Evolutionary conservation across 2,329 filamentous ascomycete species (phyloP).

Genomic region (Nigrospora osmanthi): DNA sequence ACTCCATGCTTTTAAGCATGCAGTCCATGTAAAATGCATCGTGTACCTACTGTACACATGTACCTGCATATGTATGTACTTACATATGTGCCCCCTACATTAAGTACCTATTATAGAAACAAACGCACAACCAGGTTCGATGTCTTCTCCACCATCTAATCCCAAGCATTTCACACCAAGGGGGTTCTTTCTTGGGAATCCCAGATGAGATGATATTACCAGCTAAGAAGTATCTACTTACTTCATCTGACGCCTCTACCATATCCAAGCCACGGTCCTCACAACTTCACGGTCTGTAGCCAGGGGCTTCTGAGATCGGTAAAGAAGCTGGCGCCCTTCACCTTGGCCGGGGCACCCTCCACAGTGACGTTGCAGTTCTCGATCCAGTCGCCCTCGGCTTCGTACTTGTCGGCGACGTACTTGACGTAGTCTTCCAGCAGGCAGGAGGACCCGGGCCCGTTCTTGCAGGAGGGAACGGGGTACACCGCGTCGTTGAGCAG

Average conservation of each 20-base stretch:
- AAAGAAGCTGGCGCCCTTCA: slow-evolving; percentile 41
- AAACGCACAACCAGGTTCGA: too few species aligned
- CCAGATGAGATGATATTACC: neutral
- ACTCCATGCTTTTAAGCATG: too few species aligned
- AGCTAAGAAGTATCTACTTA: too few species aligned
- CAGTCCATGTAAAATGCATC: too few species aligned
- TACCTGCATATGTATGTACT: too few species aligned
- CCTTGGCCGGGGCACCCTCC: slow-evolving; percentile 25
- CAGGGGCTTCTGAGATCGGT: slow-evolving; percentile 34
- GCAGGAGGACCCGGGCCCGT: slow-evolving; percentile 48
- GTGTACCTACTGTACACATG: too few species aligned
- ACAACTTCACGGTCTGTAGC: slow-evolving; percentile 16
- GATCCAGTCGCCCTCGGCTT: slow-evolving; percentile 40
- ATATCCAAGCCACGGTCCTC: neutral
- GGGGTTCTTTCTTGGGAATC: neutral
- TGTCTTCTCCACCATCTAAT: too few species aligned
- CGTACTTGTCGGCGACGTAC: slow-evolving; percentile 36
- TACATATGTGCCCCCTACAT: too few species aligned
- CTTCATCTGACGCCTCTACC: too few species aligned
- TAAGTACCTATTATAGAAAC: too few species aligned
- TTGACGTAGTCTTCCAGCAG: slow-evolving; percentile 34
- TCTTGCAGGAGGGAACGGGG: slow-evolving; percentile 44
- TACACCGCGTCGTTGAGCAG: slow-evolving; percentile 57
- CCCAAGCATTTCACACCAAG: neutral
- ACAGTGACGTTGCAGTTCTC: slow-evolving; percentile 38